A percentile compares a stretch with the other conserved stretches of the same genome.
These are phyloP conservation scores for Fonsecaea pugnacius DNA, from an alignment of 2,329 filamentous ascomycete species.

Conservation along the genomic window DNA sequence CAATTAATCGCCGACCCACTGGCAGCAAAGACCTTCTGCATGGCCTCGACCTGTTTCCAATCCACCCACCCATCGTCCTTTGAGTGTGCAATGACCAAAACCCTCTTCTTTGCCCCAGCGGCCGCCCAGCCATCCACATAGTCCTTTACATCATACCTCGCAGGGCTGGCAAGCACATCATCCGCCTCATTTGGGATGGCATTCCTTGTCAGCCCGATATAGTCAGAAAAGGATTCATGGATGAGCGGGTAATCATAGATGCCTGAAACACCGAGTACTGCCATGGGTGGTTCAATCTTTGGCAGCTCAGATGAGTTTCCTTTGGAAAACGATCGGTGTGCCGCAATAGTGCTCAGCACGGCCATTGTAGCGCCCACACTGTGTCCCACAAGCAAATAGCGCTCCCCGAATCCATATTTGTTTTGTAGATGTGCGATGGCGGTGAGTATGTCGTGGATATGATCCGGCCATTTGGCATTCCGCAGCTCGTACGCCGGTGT, in stretches of 20 bases:
- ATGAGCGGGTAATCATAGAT: constrained; percentile 51
- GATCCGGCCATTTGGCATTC: constrained; percentile 50
- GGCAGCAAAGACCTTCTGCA: constrained; percentile 58
- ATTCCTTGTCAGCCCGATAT: constrained; percentile 48
- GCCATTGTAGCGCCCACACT: constrained; percentile 54
- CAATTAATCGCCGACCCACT: constrained; percentile 51
- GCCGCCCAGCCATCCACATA: constrained; percentile 36
- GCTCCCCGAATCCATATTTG: constrained; percentile 45
- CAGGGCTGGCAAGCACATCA: constrained; percentile 49
- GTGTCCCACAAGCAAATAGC: constrained; percentile 53
- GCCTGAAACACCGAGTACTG: constrained; percentile 50
- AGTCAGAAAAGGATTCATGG: constrained; percentile 44
- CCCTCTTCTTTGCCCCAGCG: constrained; percentile 42
- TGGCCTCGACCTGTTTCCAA: constrained; percentile 43
- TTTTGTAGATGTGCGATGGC: constrained; percentile 49
- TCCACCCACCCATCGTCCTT: constrained; percentile 50
- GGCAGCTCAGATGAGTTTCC: constrained; percentile 8
- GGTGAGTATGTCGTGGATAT: constrained; percentile 48
- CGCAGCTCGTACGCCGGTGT: constrained; percentile 42
- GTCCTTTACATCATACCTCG: constrained; percentile 29
- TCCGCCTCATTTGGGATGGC: constrained; percentile 46
- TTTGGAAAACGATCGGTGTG: constrained; percentile 18
- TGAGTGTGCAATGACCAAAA: constrained; percentile 49
- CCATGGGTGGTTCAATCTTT: constrained; percentile 40
- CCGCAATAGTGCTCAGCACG: constrained; percentile 49